Conservation (phyloP, 1,284 basidiomycete genomes). For the Microbotryomycetes sp. region DNA sequence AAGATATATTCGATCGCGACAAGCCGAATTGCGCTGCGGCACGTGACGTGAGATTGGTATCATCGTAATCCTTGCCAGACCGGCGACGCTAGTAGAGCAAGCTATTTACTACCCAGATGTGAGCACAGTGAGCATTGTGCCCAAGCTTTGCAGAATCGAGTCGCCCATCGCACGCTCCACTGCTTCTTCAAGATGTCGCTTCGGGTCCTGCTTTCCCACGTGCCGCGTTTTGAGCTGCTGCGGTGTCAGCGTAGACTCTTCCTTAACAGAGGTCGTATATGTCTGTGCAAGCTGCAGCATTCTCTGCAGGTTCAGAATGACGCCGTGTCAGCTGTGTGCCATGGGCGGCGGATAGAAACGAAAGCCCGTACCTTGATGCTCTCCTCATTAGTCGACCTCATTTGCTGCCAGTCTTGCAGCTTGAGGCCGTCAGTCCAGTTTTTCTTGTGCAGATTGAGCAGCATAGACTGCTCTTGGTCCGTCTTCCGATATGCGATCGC, state of each 20-base stretch:
- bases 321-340: slow-evolving; percentile 10
- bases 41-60: too few relatives aligned
- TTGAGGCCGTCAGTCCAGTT: slow-evolving; percentile 96
- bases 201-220: slow-evolving; percentile 96
- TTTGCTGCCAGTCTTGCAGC: slow-evolving; percentile 74
- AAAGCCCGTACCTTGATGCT: slow-evolving; percentile 68
- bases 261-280: slow-evolving; percentile 93
- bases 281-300: slow-evolving; percentile 85
- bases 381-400: slow-evolving; percentile 78
- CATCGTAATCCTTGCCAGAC: too few relatives aligned
- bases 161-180: slow-evolving; percentile 96
- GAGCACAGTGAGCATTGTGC: slow-evolving; percentile 23
- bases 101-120: background rate
- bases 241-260: slow-evolving; percentile 80
- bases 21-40: too few relatives aligned
- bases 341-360: background rate
- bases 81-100: too few relatives aligned
- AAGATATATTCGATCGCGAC: too few relatives aligned
- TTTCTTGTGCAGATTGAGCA: slow-evolving; percentile 94
- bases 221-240: slow-evolving; percentile 92
- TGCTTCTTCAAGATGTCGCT: slow-evolving; percentile 89
- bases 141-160: slow-evolving; percentile 68
- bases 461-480: slow-evolving; percentile 93
- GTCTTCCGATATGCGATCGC: slow-evolving; percentile 95
- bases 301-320: slow-evolving; percentile 48